phyloP scores from a whole-genome alignment of 495 filamentous ascomycete genomes.

The Collariella sp. region DNA sequence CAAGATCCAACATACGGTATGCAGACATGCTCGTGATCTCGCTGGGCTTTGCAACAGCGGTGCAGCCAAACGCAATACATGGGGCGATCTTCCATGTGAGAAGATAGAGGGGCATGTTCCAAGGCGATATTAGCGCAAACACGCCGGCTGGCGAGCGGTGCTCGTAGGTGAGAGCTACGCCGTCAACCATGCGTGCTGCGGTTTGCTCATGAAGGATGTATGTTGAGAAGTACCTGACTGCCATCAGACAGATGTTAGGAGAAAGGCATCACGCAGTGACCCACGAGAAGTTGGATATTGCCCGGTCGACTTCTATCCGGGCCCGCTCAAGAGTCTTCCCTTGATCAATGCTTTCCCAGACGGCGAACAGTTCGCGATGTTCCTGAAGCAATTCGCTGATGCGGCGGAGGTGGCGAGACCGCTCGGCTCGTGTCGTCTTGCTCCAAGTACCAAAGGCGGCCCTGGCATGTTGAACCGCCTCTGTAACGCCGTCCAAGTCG shows the following conservation, averaged over 20 bases:
- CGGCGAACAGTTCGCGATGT: constrained; percentile 21
- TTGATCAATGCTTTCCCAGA: constrained; percentile 28
- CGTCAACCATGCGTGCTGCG: constrained; percentile 19
- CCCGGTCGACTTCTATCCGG: constrained; percentile 20
- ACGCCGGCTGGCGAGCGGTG: constrained; percentile 23
- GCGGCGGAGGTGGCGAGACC: constrained; percentile 16
- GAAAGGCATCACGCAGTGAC: neutral
- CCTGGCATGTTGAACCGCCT: constrained; percentile 15
- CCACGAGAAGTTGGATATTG: constrained; percentile 23
- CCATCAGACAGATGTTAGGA: neutral
- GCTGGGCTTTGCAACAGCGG: constrained; percentile 23
- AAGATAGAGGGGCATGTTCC: constrained; percentile 27
- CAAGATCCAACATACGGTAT: constrained; percentile 40
- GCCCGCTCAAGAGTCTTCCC: constrained; percentile 24
- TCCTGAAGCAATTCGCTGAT: constrained; percentile 18
- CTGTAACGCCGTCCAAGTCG: constrained; percentile 6
- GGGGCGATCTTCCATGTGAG: constrained; percentile 27
- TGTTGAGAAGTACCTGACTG: constrained; percentile 21
- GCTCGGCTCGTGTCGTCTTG: constrained; percentile 16
- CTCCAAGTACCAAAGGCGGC: constrained; percentile 19
- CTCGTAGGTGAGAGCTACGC: constrained; percentile 21
- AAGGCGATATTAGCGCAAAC: constrained; percentile 23
- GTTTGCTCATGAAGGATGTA: constrained; percentile 25
- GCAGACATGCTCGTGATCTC: constrained; percentile 35
- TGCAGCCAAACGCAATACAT: constrained; percentile 25